phyloP scores from a whole-genome alignment of 768 basidiomycete genomes.

The Pholiota molesta region DNA sequence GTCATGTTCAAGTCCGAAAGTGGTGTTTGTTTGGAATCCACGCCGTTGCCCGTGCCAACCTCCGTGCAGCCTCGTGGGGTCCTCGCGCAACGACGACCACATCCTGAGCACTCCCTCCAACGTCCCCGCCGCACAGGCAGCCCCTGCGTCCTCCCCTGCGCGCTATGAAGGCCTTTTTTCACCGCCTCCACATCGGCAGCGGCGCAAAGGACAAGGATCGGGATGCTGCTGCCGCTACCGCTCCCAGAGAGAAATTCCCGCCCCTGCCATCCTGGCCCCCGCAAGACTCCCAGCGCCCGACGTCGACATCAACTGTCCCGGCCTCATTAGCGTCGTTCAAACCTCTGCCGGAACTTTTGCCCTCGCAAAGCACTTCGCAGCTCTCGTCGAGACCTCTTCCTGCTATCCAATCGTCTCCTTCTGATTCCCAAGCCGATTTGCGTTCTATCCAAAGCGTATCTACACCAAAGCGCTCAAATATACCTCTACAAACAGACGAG shows the following conservation, averaged over 20 bases:
- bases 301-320: constrained; percentile 45
- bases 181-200: constrained; percentile 69
- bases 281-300: constrained; percentile 32
- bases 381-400: constrained; percentile 34
- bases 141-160: constrained; percentile 14
- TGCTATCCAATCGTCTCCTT: constrained; percentile 30
- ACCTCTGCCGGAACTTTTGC: constrained; percentile 71
- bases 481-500: constrained; percentile 23
- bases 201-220: constrained; percentile 70
- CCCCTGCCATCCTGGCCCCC: constrained; percentile 73
- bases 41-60: constrained; percentile 21
- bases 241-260: constrained; percentile 68
- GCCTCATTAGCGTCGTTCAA: constrained; percentile 58
- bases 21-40: constrained; percentile 32
- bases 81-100: constrained; percentile 21
- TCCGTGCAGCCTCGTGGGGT: constrained; percentile 29
- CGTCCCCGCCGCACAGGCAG: neutral
- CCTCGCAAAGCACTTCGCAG: constrained; percentile 36
- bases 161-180: constrained; percentile 82
- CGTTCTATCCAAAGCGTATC: constrained; percentile 18
- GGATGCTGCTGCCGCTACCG: constrained; percentile 34
- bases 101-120: constrained; percentile 2
- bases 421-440: constrained; percentile 27
- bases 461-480: constrained; percentile 25
- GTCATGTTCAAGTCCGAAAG: constrained; percentile 25